phyloP scores from a whole-genome alignment of 2,329 filamentous ascomycete genomes.

The Daldinia sp. region DNA sequence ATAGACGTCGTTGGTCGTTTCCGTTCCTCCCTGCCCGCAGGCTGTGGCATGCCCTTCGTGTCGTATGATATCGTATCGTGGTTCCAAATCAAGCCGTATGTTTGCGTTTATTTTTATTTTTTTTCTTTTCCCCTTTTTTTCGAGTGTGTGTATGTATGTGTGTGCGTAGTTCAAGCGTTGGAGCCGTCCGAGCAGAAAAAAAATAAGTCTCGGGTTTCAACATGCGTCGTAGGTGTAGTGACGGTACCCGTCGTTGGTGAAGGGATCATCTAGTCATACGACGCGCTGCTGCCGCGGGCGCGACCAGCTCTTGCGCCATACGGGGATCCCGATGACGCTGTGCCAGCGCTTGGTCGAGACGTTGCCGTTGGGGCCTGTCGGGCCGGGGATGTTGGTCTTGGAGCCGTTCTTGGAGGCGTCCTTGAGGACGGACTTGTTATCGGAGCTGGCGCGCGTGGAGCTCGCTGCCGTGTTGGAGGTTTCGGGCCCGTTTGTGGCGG shows the following conservation, averaged over 20 bases:
- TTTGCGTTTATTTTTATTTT: too few relatives aligned
- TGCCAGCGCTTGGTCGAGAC: constrained; percentile 21
- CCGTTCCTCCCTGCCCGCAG: neutral
- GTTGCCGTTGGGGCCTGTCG: neutral
- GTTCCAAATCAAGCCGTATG: neutral
- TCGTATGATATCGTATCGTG: neutral
- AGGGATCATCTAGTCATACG: neutral
- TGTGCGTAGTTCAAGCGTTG: too few relatives aligned
- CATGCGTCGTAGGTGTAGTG: neutral
- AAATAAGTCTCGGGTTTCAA: neutral
- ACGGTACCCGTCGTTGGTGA: neutral
- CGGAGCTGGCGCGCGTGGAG: constrained; percentile 20
- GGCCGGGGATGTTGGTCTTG: neutral
- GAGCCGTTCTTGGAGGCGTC: neutral
- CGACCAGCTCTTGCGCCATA: constrained; percentile 22
- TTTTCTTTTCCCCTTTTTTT: too few relatives aligned
- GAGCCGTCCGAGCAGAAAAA: neutral
- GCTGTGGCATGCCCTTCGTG: neutral
- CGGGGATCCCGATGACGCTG: constrained; percentile 22
- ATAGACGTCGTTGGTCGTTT: neutral
- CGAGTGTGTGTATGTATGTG: too few relatives aligned
- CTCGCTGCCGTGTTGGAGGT: neutral
- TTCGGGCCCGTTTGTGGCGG: neutral
- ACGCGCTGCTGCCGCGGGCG: constrained; percentile 18
- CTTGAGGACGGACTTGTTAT: constrained; percentile 7